Evolutionary conservation across 192 early-diverging fungal genomes (phyloP).

Genomic region (Backusella psychrophila): DNA sequence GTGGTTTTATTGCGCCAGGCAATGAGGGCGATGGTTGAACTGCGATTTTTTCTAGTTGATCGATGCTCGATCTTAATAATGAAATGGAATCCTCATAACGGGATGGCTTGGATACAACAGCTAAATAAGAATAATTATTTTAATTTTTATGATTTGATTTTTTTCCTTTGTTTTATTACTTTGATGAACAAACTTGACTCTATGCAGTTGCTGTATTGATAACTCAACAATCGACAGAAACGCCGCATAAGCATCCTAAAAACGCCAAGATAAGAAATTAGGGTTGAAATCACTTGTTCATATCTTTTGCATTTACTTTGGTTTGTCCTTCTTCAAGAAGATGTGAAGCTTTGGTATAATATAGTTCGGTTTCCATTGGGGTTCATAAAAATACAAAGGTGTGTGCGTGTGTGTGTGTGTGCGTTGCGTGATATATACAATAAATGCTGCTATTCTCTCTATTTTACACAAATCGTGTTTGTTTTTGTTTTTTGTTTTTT

Average conservation of each 20-base stretch:
- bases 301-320: conserved; percentile 34
- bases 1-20: conserved; percentile 14
- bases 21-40: conserved; percentile 12
- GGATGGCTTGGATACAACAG: conserved; percentile 11
- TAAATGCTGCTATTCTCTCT: background rate
- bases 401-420: background rate
- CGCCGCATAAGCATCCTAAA: conserved; percentile 53
- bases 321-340: conserved; percentile 40
- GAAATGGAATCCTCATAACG: conserved; percentile 5
- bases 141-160: background rate
- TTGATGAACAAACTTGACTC: conserved; percentile 55
- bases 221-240: conserved; percentile 46
- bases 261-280: background rate
- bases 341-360: conserved; percentile 31
- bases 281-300: background rate
- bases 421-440: background rate
- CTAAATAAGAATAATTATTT: conserved; percentile 2
- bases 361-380: background rate
- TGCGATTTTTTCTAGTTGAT: conserved; percentile 15
- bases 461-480: background rate
- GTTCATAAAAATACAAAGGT: conserved; percentile 7
- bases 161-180: conserved; percentile 30
- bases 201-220: conserved; percentile 43
- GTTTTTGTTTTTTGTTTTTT: background rate
- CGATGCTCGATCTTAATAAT: conserved; percentile 4